phyloP scores from a whole-genome alignment of 495 filamentous ascomycete species.

The Talaromyces liani region DNA sequence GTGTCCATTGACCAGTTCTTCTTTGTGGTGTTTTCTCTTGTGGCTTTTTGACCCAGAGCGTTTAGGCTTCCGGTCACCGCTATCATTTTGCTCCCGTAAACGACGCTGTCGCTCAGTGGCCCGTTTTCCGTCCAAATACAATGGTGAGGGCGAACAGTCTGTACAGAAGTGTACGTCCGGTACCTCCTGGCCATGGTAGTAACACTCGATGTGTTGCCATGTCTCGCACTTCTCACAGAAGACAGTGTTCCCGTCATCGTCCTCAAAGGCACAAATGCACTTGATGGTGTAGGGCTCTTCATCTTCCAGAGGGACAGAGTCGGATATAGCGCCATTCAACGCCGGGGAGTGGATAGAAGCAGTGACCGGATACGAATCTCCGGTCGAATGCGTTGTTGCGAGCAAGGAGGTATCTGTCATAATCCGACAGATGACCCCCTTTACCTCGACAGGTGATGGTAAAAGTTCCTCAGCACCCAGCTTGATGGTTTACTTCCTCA shows the following conservation, averaged over 20 bases:
- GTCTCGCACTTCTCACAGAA: slow-evolving; percentile 92
- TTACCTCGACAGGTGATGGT: slow-evolving; percentile 18
- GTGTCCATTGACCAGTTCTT: slow-evolving; percentile 31
- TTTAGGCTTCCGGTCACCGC: slow-evolving; percentile 56
- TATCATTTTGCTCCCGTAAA: slow-evolving; percentile 54
- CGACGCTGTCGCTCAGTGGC: slow-evolving; percentile 61
- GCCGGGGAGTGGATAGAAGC: slow-evolving; percentile 40
- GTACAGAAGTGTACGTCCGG: slow-evolving; percentile 80
- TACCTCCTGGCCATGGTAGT: slow-evolving; percentile 69
- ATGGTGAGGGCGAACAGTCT: slow-evolving; percentile 76
- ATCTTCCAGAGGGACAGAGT: slow-evolving; percentile 52
- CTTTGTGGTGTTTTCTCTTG: slow-evolving; percentile 61
- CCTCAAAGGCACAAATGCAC: slow-evolving; percentile 86
- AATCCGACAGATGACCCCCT: slow-evolving; percentile 67
- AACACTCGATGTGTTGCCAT: slow-evolving; percentile 97
- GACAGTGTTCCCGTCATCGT: slow-evolving; percentile 97
- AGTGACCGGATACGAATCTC: slow-evolving; percentile 58
- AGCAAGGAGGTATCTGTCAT: slow-evolving; percentile 80
- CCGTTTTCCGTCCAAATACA: slow-evolving; percentile 58
- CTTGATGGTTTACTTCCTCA: slow-evolving; percentile 6
- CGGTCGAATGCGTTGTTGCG: slow-evolving; percentile 54
- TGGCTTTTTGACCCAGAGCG: slow-evolving; percentile 61
- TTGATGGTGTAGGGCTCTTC: slow-evolving; percentile 95
- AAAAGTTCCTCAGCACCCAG: slow-evolving; percentile 11
- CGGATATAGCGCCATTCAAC: slow-evolving; percentile 49